phyloP scores from a whole-genome alignment of 2,329 filamentous ascomycete species.

The Botrytis sinoallii region DNA sequence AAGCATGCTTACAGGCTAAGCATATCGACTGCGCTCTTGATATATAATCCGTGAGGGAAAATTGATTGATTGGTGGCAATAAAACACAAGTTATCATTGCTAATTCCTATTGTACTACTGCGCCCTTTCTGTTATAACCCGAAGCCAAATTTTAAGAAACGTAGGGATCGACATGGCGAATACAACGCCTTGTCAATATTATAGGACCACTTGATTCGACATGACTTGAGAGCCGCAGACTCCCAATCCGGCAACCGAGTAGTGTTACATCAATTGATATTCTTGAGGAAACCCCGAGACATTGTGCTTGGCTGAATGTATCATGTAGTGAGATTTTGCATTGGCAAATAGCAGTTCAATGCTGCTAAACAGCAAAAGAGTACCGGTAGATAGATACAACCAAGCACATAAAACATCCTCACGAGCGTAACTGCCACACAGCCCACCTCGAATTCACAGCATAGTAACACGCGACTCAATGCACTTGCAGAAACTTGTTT shows the following conservation, averaged over 20 bases:
- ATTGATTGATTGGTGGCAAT: too few relatives aligned
- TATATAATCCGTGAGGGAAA: too few relatives aligned
- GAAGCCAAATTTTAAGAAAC: too few relatives aligned
- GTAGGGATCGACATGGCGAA: too few relatives aligned
- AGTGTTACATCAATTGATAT: neutral
- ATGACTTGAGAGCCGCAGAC: neutral
- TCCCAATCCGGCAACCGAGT: neutral
- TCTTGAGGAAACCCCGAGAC: too few relatives aligned
- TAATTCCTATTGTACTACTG: too few relatives aligned
- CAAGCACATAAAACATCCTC: neutral
- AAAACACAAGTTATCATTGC: too few relatives aligned
- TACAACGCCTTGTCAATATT: too few relatives aligned
- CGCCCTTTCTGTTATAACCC: too few relatives aligned
- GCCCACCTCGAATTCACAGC: neutral
- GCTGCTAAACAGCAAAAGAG: neutral
- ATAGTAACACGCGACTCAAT: neutral
- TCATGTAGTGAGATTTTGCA: neutral
- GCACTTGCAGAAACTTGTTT: neutral
- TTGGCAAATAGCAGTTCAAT: neutral
- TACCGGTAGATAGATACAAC: neutral
- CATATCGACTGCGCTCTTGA: too few relatives aligned
- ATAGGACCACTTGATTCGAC: neutral
- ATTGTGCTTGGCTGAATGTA: neutral
- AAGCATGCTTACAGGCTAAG: too few relatives aligned
- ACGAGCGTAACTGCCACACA: neutral